Conservation (phyloP, 1,284 basidiomycete species). For the Cryptococcus wingfieldii region DNA sequence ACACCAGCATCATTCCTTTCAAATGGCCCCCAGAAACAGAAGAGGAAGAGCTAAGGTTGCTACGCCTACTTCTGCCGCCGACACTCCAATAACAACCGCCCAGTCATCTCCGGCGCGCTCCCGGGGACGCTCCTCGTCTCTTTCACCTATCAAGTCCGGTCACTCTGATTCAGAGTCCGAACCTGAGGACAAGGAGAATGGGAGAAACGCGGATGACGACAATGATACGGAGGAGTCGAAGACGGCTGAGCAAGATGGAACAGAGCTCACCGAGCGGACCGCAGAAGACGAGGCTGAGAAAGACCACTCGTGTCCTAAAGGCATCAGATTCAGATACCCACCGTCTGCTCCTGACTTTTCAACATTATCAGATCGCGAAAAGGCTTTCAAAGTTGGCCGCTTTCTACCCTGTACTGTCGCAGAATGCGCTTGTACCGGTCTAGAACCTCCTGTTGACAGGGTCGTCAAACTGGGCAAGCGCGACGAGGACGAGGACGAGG, state of each 20-base stretch:
- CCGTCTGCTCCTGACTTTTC: constrained; percentile 31
- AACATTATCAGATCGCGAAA: constrained; percentile 27
- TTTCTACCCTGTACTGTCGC: constrained; percentile 37
- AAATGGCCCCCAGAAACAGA: too few species aligned
- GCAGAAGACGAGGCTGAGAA: neutral
- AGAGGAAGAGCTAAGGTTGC: too few species aligned
- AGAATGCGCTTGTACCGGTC: constrained; percentile 56
- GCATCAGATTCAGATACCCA: constrained; percentile 30
- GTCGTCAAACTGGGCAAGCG: constrained; percentile 1
- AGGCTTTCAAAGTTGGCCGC: constrained; percentile 45
- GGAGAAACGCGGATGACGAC: neutral
- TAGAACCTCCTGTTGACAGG: constrained; percentile 57
- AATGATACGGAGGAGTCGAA: neutral
- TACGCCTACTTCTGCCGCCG: neutral
- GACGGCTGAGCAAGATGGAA: neutral
- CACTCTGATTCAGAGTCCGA: constrained; percentile 2
- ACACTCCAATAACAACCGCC: neutral
- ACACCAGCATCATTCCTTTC: too few species aligned
- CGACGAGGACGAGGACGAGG: constrained; percentile 27
- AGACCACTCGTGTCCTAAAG: constrained; percentile 6
- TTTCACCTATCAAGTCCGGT: constrained; percentile 10
- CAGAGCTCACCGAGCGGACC: neutral
- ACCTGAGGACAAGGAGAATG: constrained; percentile 1
- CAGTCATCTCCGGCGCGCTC: neutral
- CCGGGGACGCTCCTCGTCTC: constrained; percentile 5